These are phyloP conservation scores for Komagataella phaffii DNA, from an alignment of 805 yeast genomes.

Conservation along the genomic window DNA sequence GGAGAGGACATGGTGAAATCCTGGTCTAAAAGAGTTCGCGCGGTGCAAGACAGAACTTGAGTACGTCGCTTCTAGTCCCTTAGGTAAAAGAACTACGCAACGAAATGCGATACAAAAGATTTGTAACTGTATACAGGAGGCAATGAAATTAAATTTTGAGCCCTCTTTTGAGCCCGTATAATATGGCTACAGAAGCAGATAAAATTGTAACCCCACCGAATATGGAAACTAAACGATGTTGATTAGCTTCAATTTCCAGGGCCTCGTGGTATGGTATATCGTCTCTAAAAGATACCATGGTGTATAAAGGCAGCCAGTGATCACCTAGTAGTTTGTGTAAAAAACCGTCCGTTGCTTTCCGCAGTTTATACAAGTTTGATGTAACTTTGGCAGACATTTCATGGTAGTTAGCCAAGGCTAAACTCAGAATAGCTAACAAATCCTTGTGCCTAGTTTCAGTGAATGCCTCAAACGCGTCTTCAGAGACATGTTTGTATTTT, in stretches of 20 bases:
- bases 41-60: neutral
- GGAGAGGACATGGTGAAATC: neutral
- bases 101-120: too few relatives aligned
- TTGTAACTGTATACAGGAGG: neutral
- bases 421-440: conserved; percentile 57
- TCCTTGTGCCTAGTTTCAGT: conserved; percentile 47
- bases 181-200: neutral
- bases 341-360: conserved; percentile 56
- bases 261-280: conserved; percentile 73
- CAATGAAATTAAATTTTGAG: neutral
- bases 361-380: conserved; percentile 40
- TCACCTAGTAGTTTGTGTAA: conserved; percentile 47
- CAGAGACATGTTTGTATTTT: conserved; percentile 22
- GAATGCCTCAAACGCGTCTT: conserved; percentile 39
- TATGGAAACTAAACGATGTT: conserved; percentile 31
- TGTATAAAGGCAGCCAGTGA: conserved; percentile 73
- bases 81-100: neutral
- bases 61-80: neutral
- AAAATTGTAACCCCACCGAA: neutral
- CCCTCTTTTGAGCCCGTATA: neutral
- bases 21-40: neutral
- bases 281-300: conserved; percentile 83
- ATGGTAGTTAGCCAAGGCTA: conserved; percentile 69
- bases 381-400: conserved; percentile 83
- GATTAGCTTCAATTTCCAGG: conserved; percentile 37